Conservation (phyloP, 2,329 filamentous ascomycete species). For the Trichoderma polysporum region DNA sequence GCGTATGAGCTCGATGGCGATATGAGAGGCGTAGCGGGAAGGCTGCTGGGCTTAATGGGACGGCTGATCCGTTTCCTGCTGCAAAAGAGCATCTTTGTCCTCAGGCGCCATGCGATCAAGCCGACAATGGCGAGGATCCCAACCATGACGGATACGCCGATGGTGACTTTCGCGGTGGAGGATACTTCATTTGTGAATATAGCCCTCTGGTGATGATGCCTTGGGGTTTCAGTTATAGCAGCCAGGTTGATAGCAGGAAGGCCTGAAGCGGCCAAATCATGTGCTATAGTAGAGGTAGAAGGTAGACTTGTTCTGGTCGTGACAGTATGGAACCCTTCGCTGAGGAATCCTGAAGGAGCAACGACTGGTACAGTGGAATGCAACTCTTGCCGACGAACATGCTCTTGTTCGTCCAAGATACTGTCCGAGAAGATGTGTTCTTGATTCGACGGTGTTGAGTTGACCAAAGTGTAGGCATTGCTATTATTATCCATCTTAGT, state of each 20-base stretch:
- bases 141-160: constrained; percentile 44
- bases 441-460: constrained; percentile 25
- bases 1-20: constrained; percentile 36
- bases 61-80: constrained; percentile 5
- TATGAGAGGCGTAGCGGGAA: constrained; percentile 41
- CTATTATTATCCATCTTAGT: constrained; percentile 24
- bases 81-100: constrained; percentile 26
- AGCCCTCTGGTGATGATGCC: background rate
- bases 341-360: background rate
- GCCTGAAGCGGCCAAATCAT: background rate
- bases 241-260: constrained; percentile 24
- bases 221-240: constrained; percentile 19
- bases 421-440: background rate
- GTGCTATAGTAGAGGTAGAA: background rate
- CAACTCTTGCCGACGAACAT: background rate
- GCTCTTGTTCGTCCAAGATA: background rate
- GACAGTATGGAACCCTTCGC: constrained; percentile 12
- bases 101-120: constrained; percentile 40
- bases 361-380: background rate
- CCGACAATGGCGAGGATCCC: constrained; percentile 39
- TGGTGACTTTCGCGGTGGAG: constrained; percentile 44
- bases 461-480: constrained; percentile 29
- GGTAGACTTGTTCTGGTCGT: background rate
- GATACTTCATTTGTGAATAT: constrained; percentile 31
- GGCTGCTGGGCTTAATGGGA: constrained; percentile 27